These are phyloP conservation scores for Penicillium paxilli DNA, from an alignment of 495 filamentous ascomycete genomes.

Conservation along the genomic window DNA sequence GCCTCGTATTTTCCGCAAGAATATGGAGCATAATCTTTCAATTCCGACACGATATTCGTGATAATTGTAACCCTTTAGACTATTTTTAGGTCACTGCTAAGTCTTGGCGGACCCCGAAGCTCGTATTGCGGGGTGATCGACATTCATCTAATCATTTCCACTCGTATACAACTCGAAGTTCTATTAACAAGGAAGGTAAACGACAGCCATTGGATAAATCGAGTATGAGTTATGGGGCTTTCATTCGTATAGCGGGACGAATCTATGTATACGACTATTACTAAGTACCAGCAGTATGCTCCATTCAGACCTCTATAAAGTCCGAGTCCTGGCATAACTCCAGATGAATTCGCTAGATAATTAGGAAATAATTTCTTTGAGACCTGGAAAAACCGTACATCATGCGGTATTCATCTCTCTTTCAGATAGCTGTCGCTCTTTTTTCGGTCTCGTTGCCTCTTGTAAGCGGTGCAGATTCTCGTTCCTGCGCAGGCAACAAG, in stretches of 20 bases:
- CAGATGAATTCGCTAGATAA: too few species aligned
- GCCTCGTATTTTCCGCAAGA: too few species aligned
- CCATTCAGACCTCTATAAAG: too few species aligned
- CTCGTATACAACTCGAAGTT: neutral
- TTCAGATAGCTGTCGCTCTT: neutral
- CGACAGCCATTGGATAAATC: too few species aligned
- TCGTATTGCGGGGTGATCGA: conserved; percentile 4
- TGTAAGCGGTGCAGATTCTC: neutral
- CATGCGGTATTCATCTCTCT: conserved; percentile 1
- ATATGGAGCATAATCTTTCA: too few species aligned
- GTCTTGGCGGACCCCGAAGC: conserved; percentile 1
- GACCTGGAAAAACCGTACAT: neutral
- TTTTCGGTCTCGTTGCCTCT: neutral
- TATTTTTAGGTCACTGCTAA: conserved; percentile 1
- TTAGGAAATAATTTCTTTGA: neutral
- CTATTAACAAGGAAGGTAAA: too few species aligned
- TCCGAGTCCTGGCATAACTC: too few species aligned
- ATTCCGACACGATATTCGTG: neutral
- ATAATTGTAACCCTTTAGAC: neutral
- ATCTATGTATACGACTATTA: neutral
- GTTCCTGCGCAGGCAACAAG: conserved; percentile 6
- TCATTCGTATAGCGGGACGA: neutral
- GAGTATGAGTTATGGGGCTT: neutral
- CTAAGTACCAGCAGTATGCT: too few species aligned
- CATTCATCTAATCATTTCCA: neutral